Evolutionary conservation across 306 rosid species (phyloP).

Genomic region (peach (Prunus persica)): Prunus_persica_NCBIv2 NC_034010.1:25532501-25533000

Average conservation of each 20-base stretch:
- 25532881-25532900: constrained; percentile 71
- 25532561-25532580: constrained; percentile 77
- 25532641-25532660: constrained; percentile 87
- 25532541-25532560: constrained; percentile 70
- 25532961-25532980: constrained; percentile 48
- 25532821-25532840: constrained; percentile 66
- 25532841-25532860: constrained; percentile 80
- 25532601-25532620: constrained; percentile 90
- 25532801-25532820: constrained; percentile 83
- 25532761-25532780: constrained; percentile 55
- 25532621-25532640: constrained; percentile 67
- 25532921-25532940: constrained; percentile 75
- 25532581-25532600: constrained; percentile 86
- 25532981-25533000: constrained; percentile 82
- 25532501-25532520: constrained; percentile 96
- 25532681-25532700: constrained; percentile 87
- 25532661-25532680: constrained; percentile 84
- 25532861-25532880: constrained; percentile 79
- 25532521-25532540: constrained; percentile 86
- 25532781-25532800: constrained; percentile 69
- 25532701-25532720: constrained; percentile 50
- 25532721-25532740: constrained; percentile 43
- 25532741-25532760: constrained; percentile 49
- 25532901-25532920: constrained; percentile 76
- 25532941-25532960: constrained; percentile 51